Evolutionary conservation across 805 yeast species (phyloP), one percentile per base, ranked within the genome.

Genomic region (Metschnikowia gelsemii): DNA sequence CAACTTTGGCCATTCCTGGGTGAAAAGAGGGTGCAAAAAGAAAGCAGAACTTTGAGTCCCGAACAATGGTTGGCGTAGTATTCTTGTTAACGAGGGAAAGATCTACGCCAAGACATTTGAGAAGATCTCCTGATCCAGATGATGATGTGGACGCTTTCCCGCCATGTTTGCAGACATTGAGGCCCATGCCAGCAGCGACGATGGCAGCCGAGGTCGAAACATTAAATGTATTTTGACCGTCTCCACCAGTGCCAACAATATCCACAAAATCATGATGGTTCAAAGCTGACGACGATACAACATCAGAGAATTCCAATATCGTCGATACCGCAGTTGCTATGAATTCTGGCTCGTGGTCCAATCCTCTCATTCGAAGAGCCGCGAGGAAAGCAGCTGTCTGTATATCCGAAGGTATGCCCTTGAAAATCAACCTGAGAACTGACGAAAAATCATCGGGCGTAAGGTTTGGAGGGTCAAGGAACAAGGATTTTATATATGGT

Each of bases 221-320:
- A 54, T 93, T 93, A 68, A 93, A 93, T 0, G 99, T 93, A 59
- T 93, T 84, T 58, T 93, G 96, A 2, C 96, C 96, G 59, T 93
- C 99, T 12, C 99, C 99, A 20, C 99, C 99, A 0, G 99, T 93
- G 1, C 99, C 99, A 5, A 93, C 99, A 22, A 93, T 87, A 61
- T 93, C 99, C 5, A 84, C 72, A 51, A 76, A 84, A 0, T 84
- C 84, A 1, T 61, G 63, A 1, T 65, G 54, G 28, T 75, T 76
- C 11, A 77, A 75, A 1, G 56, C 51, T 6, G 63, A 54, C 2
- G 72, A 59, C 8, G 73, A 66, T n/a, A 87, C 76, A 8, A 69
- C 51, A 35, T 74, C 75, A 5, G 93, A 80, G 52, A 75, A 82
- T 52, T 79, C 78, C 46, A 86, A 66, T 19, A 91, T 77, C 2